Base-by-base conservation (phyloP, 257 asterid genomes). In the Solanum megistacrolobum region DNA sequence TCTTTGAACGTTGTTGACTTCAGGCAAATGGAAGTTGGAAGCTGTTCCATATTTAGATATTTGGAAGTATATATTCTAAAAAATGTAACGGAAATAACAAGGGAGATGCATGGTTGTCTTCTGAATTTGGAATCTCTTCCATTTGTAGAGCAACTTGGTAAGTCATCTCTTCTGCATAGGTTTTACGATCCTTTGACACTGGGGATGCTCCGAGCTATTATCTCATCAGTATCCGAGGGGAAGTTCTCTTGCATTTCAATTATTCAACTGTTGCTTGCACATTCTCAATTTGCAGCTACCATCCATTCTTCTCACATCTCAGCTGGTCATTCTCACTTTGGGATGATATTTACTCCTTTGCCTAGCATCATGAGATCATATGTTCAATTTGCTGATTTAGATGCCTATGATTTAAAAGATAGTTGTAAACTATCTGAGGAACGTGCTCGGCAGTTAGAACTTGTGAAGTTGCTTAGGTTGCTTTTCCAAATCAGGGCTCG, bases 251-350 rank as follows among this genome's bases (percentile, higher is more conserved):
- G 94, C 84, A 90, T 90, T 90, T 86, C 95, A 83, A 41, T 92
- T 39, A 89, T 95, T 86, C 98, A 94, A 90, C 89, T 93, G 88
- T 90, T 96, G 92, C 98, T 96, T 83, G 94, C 95, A 87, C 98
- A 94, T 89, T 95, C 98, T 82, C 94, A 92, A 85, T 94, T 95
- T 91, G 91, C 93, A 9, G 85, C 90, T 73, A 87, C 94, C 86
- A 86, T 95, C 75, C 90, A 71, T 52, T 88, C 91, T 87, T 92
- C 94, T 83, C 78, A 89, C 85, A 87, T 88, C 75, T 87, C 98
- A 83, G 69, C 84, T 86, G 89, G 83, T 83, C 86, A 93, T 87
- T 81, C 95, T 83, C 96, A 92, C 88, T 86, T 91, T 81, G 98
- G 97, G 83, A 76, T 94, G 91, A 91, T 86, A 71, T 93, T 93